Evolutionary conservation across 352 stramenopile species (phyloP).

Genomic region (Plasmopara viticola): DNA sequence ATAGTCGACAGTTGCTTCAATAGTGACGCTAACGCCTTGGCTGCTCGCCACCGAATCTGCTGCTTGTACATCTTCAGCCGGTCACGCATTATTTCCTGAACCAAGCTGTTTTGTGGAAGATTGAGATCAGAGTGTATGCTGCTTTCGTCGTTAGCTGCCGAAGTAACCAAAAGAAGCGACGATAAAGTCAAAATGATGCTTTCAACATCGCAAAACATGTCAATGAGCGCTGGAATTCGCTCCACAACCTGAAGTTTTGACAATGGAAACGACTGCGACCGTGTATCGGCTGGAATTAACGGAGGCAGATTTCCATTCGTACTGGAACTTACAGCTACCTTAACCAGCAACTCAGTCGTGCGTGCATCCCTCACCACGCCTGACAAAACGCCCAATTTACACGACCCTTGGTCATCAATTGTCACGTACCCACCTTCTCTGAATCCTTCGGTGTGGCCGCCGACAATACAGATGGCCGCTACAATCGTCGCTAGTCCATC

Average conservation of each 20-base stretch:
- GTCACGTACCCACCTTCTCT: constrained; percentile 58
- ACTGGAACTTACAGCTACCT: constrained; percentile 19
- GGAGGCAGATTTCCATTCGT: constrained; percentile 6
- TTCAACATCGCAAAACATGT: constrained; percentile 77
- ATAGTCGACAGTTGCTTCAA: constrained; percentile 64
- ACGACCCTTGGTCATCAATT: constrained; percentile 33
- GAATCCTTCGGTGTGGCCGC: constrained; percentile 62
- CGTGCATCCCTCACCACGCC: constrained; percentile 38
- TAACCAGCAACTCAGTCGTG: constrained; percentile 32
- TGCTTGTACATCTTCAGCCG: constrained; percentile 69
- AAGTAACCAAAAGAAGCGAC: constrained; percentile 31
- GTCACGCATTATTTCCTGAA: constrained; percentile 50
- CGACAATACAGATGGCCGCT: constrained; percentile 64
- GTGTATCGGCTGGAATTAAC: constrained; percentile 13
- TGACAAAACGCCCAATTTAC: constrained; percentile 23
- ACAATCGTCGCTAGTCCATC: constrained; percentile 48
- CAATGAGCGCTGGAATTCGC: constrained; percentile 57
- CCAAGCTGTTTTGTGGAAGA: constrained; percentile 54
- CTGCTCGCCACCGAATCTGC: constrained; percentile 74
- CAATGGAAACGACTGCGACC: constrained; percentile 32
- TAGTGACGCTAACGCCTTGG: constrained; percentile 61
- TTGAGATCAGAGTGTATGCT: constrained; percentile 38
- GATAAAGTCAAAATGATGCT: constrained; percentile 46
- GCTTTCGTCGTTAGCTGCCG: constrained; percentile 23
- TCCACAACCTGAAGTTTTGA: constrained; percentile 58